Percentiles rank a stretch among this genome's conserved stretches.
Evolutionary conservation across 108 stramenopile species (phyloP).

Genomic region (Stephanodiscus triporus): DNA sequence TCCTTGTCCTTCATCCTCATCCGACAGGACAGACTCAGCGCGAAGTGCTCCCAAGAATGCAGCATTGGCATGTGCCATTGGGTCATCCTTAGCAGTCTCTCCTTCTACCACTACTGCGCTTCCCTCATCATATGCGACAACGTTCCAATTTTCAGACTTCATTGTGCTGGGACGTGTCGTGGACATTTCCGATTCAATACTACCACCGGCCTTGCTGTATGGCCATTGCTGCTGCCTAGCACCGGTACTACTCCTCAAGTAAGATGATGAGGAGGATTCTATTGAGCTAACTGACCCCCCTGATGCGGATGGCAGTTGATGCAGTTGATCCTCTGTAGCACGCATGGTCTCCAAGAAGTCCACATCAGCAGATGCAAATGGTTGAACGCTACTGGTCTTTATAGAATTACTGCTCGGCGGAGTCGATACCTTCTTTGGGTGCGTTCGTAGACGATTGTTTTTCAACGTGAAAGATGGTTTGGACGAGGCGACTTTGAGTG

Average conservation of each 20-base stretch:
- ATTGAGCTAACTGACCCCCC: slow-evolving; percentile 1
- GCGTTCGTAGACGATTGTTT: neutral
- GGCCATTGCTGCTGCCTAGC: neutral
- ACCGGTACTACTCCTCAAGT: neutral
- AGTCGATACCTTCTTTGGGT: neutral
- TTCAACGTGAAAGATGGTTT: neutral
- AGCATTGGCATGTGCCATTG: slow-evolving; percentile 49
- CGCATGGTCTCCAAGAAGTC: slow-evolving; percentile 20
- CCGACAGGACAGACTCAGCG: slow-evolving; percentile 30
- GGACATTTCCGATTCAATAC: neutral
- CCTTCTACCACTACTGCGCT: neutral
- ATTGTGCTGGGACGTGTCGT: neutral
- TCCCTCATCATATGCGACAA: neutral
- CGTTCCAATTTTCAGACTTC: neutral
- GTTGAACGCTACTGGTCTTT: too few species aligned
- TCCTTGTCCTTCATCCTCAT: slow-evolving; percentile 16
- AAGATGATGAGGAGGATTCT: neutral
- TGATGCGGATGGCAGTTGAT: slow-evolving; percentile 3
- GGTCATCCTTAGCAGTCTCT: neutral
- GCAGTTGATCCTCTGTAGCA: neutral
- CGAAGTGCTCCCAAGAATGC: slow-evolving; percentile 52
- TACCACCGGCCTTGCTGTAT: neutral
- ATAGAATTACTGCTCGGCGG: too few species aligned
- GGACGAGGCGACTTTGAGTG: slow-evolving; percentile 8
- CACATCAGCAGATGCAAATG: neutral